A percentile compares a stretch with the other conserved stretches of the same genome.
Conservation (phyloP, 306 rosid species). For the Pueraria montana region DNA sequence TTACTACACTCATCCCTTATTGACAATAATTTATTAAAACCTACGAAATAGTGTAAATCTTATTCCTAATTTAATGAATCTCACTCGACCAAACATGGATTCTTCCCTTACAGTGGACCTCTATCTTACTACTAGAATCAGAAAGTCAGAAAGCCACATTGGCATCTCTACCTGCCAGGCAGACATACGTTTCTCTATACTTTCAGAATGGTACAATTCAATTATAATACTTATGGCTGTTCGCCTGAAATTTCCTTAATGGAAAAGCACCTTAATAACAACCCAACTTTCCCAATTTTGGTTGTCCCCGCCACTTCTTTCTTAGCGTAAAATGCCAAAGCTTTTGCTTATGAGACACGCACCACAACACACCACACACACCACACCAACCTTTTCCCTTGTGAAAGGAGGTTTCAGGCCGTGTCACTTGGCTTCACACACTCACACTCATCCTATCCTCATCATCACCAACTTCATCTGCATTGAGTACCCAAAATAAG, state of each 20-base stretch:
- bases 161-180: neutral
- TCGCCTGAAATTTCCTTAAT: slow-evolving; percentile 43
- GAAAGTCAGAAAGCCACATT: neutral
- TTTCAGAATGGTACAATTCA: neutral
- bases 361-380: neutral
- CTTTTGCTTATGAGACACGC: slow-evolving; percentile 42
- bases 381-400: slow-evolving; percentile 1
- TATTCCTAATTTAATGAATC: neutral
- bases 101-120: no score
- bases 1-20: no score
- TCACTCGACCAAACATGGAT: neutral
- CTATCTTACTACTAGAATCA: neutral
- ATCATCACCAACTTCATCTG: slow-evolving; percentile 3
- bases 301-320: neutral
- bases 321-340: slow-evolving; percentile 52
- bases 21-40: neutral
- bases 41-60: neutral
- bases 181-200: neutral
- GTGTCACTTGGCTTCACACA: slow-evolving; percentile 21
- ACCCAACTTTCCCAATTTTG: neutral
- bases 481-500: neutral
- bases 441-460: neutral
- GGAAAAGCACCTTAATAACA: slow-evolving; percentile 9
- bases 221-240: neutral
- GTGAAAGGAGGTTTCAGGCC: slow-evolving; percentile 35